Evolutionary conservation across 1,139 yeast species (phyloP).

Genomic region (Blastobotrys buckinghamii): DNA sequence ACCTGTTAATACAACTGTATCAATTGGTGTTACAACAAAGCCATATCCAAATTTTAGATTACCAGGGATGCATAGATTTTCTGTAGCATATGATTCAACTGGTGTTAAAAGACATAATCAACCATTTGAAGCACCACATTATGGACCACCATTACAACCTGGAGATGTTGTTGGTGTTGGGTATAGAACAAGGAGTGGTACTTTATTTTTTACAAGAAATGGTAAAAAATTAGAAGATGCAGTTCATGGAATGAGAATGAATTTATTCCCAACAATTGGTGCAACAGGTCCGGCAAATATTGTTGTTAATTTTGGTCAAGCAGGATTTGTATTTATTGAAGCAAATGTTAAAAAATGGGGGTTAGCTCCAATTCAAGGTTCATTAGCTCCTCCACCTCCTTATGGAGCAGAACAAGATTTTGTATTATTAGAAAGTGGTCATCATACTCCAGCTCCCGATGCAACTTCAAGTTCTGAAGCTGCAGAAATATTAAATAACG

Average conservation of each 20-base stretch:
- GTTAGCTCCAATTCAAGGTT: constrained; percentile 70
- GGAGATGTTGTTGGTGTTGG: constrained; percentile 96
- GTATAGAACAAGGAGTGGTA: constrained; percentile 70
- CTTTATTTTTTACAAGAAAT: constrained; percentile 83
- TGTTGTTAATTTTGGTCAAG: constrained; percentile 82
- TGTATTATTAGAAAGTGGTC: constrained; percentile 33
- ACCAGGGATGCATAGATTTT: constrained; percentile 79
- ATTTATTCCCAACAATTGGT: constrained; percentile 88
- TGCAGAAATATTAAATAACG: background rate
- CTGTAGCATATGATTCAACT: constrained; percentile 81
- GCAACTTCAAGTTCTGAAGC: constrained; percentile 13
- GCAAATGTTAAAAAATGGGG: constrained; percentile 94
- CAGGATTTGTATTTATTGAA: constrained; percentile 90
- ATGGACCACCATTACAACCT: constrained; percentile 68
- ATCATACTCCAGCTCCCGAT: constrained; percentile 5
- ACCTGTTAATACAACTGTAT: constrained; percentile 47
- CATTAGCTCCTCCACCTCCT: constrained; percentile 71
- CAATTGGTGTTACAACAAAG: constrained; percentile 77
- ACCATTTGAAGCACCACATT: constrained; percentile 70
- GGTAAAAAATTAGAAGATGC: constrained; percentile 85
- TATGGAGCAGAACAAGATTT: constrained; percentile 48
- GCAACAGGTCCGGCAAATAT: constrained; percentile 67
- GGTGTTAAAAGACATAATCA: constrained; percentile 78
- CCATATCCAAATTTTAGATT: constrained; percentile 87
- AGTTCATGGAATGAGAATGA: constrained; percentile 69